phyloP scores from a whole-genome alignment of 352 stramenopile species.

The Plasmopara halstedii region DNA sequence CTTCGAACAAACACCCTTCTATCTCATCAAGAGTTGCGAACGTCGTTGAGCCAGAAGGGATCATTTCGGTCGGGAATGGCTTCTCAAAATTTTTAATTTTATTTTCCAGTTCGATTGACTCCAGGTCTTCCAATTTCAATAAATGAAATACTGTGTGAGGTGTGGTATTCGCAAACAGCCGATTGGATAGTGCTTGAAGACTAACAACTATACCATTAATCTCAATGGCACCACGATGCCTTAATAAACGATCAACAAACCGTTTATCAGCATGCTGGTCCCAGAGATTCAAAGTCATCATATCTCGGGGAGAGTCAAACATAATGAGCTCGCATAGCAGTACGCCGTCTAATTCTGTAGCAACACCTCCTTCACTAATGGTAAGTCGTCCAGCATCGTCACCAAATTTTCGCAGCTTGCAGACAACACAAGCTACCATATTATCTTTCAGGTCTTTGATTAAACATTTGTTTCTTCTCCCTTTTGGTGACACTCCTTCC shows the following conservation, averaged over 20 bases:
- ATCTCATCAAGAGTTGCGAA: constrained; percentile 34
- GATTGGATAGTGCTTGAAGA: constrained; percentile 34
- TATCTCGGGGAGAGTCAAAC: constrained; percentile 24
- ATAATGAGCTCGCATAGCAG: constrained; percentile 45
- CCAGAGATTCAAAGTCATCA: constrained; percentile 54
- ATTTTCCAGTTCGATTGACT: constrained; percentile 21
- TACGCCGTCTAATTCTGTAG: constrained; percentile 31
- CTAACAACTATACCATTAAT: constrained; percentile 39
- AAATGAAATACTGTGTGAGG: constrained; percentile 39
- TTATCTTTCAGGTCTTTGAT: constrained; percentile 49
- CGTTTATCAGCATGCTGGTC: constrained; percentile 51
- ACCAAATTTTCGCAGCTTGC: constrained; percentile 18
- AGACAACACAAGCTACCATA: constrained; percentile 45
- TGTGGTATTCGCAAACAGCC: constrained; percentile 53
- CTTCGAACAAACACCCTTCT: constrained; percentile 13
- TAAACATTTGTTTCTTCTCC: constrained; percentile 11
- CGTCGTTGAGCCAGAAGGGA: not conserved
- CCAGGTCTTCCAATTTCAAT: constrained; percentile 15
- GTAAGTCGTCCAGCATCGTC: not conserved
- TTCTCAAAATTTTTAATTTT: constrained; percentile 2
- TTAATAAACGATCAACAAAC: constrained; percentile 32
- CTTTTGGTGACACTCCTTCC: not conserved
- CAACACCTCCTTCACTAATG: not conserved
- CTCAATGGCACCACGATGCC: constrained; percentile 28
- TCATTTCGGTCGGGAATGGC: not conserved